Evolutionary conservation across 768 basidiomycete species (phyloP).

Genomic region (Ramaria rubella): DNA sequence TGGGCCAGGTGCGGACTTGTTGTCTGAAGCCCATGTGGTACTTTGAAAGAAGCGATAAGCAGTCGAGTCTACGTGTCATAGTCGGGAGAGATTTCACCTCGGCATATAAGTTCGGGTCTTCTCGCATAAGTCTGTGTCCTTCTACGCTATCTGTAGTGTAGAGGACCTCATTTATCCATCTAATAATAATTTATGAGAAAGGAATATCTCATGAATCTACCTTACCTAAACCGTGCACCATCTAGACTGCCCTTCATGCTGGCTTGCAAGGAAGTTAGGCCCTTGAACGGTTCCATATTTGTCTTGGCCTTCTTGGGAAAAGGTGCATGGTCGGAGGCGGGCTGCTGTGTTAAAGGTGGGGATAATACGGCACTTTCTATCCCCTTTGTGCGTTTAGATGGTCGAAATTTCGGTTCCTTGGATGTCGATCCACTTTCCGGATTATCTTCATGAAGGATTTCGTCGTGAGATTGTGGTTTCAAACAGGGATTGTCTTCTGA

Average conservation of each 20-base stretch:
- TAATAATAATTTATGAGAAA: conserved; percentile 27
- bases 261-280: conserved; percentile 67
- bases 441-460: too few species aligned
- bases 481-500: too few species aligned
- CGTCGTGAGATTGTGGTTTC: too few species aligned
- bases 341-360: too few species aligned
- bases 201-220: not conserved
- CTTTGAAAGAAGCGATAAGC: conserved; percentile 35
- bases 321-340: not conserved
- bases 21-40: conserved; percentile 90
- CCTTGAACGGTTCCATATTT: not conserved
- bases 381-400: too few species aligned
- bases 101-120: conserved; percentile 72
- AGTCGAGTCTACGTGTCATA: not conserved
- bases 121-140: conserved; percentile 75
- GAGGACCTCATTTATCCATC: conserved; percentile 86
- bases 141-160: conserved; percentile 80
- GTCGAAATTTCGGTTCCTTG: too few species aligned
- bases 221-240: conserved; percentile 83
- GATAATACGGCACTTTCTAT: too few species aligned
- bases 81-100: conserved; percentile 50
- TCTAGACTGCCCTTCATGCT: conserved; percentile 73
- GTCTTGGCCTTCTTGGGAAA: not conserved
- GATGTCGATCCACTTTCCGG: too few species aligned
- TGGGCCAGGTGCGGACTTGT: conserved; percentile 91